Evolutionary conservation across 1,284 basidiomycete genomes (phyloP).

Genomic region (Golubevia pallescens): DNA sequence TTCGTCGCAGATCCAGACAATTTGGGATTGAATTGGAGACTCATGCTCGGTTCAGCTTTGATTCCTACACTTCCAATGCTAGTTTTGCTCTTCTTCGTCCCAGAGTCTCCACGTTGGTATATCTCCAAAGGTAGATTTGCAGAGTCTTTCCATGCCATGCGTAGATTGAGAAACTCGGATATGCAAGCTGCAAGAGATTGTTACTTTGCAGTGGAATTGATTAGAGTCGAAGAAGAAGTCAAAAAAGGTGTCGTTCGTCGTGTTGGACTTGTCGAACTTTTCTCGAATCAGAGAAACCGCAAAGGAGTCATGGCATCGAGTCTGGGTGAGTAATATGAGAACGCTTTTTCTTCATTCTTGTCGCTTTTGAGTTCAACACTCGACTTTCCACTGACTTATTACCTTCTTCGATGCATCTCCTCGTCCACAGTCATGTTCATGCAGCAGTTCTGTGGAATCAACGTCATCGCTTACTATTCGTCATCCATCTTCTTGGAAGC

Average conservation of each 20-base stretch:
- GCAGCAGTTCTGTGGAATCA: slow-evolving; percentile 33
- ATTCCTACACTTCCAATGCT: slow-evolving; percentile 10
- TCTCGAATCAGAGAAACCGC: slow-evolving; percentile 56
- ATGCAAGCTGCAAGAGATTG: slow-evolving; percentile 56
- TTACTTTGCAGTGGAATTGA: slow-evolving; percentile 44
- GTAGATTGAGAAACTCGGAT: slow-evolving; percentile 32
- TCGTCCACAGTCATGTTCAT: too few relatives aligned
- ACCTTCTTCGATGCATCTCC: too few relatives aligned
- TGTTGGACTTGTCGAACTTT: slow-evolving; percentile 44
- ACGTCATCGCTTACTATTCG: slow-evolving; percentile 51
- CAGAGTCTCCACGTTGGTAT: slow-evolving; percentile 16
- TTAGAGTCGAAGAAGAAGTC: slow-evolving; percentile 31
- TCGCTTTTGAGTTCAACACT: too few relatives aligned
- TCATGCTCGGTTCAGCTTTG: slow-evolving; percentile 15
- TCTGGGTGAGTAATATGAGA: too few relatives aligned
- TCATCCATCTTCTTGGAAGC: slow-evolving; percentile 29
- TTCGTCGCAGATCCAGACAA: not conserved
- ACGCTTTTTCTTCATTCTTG: too few relatives aligned
- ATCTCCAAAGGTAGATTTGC: slow-evolving; percentile 11
- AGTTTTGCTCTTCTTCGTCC: slow-evolving; percentile 10
- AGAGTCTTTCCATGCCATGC: slow-evolving; percentile 23
- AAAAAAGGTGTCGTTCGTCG: slow-evolving; percentile 25
- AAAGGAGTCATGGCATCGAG: not conserved
- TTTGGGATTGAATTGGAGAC: slow-evolving; percentile 11
- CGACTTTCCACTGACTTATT: too few relatives aligned